Base-by-base conservation (phyloP, 192 early-diverging fungal species). In the Dissophora ornata region DNA sequence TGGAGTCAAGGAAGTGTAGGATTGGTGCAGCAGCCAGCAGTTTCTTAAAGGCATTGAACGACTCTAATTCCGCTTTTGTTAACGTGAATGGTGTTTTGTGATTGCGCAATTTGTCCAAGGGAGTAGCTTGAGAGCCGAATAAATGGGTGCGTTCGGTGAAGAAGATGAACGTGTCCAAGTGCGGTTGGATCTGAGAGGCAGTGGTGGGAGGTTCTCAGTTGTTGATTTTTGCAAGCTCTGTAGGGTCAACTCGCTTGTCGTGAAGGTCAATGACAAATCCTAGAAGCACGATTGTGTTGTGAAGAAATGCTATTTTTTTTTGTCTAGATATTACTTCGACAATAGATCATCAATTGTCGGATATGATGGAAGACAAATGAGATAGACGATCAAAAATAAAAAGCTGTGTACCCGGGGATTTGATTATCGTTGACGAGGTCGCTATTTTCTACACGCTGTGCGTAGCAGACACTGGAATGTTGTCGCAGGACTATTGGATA, bases 251-350 rank as follows among this genome's bases (percentile, higher is more conserved):
- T 19, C 34, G 38, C 16, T 62, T 45, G n/a, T 65, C 65, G 11
- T 61, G n/a, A 13, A 50, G 18, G 28, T 57, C 52, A 40, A 71
- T 33, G n/a, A 57, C 28, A 33, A 68, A 65, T 5, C 66, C 79
- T 2, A 80, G 51, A 0, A 80, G 34, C 7, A 46, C 18, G 13
- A 80, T 29, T 54, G 36, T 11, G 51, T 57, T 15, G 57, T 26
- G 22, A 57, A 71, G 25, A 71, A 73, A 19, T 74, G 53, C 38
- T 61, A 68, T 33, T 80, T 80, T 9, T 62, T 42, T 10, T 30
- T 21, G 42, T 80, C n/a, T n/a, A n/a, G n/a, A n/a, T n/a, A n/a
- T n/a, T n/a, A n/a, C n/a, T n/a, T n/a, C n/a, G n/a, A n/a, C n/a
- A n/a, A n/a, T n/a, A n/a, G n/a, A n/a, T n/a, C n/a, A n/a, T n/a